Evolutionary conservation across 768 basidiomycete genomes (phyloP), one percentile per base, ranked within the genome.

Genomic region (Mycena metata): DNA sequence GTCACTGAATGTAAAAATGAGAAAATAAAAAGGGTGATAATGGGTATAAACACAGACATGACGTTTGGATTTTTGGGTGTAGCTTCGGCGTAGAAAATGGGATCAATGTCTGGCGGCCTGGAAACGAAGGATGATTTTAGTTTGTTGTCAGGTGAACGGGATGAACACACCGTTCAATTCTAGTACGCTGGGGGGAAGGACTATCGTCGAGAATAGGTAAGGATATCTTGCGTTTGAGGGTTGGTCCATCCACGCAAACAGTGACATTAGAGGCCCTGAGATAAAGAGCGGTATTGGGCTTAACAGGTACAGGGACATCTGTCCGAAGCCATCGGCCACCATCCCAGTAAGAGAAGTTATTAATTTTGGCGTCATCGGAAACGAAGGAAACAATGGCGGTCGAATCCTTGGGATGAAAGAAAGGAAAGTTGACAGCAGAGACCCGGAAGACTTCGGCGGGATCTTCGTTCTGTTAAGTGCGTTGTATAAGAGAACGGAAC

Each of bases 371-470:
- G 2, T 46, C 26, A 35, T 45, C 19, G 21, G 12, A 43, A 12
- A 59, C 58, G 36, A 59, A 46, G 2, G 5, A 21, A 3, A 35
- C 33, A 23, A 59, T 46, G 2, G 43, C 19, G 3, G 43, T 4
- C 6, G 26, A 59, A 19, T 59, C 58, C 33, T 59, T 59, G 33
- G 58, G 58, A 36, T 59, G 58, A 24, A 59, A 47, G 17, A 33
- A 47, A 11, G 58, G 58, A 12, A n/a, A 59, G 19, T 24, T 11
- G 0, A 15, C 4, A 2, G 19, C 58, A 2, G 19, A 7, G 5
- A 59, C n/a, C 10, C 7, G 11, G 36, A 59, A 59, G 26, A 21
- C 33, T 15, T 59, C 45, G 2, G 58, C 43, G 1, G 17, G n/a
- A 5, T 33, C 26, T 3, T 19, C 26, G n/a, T 59, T 23, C 58